These are phyloP conservation scores for Castanopsis chinensis DNA, from an alignment of 306 rosid species.

Conservation along the genomic window DNA sequence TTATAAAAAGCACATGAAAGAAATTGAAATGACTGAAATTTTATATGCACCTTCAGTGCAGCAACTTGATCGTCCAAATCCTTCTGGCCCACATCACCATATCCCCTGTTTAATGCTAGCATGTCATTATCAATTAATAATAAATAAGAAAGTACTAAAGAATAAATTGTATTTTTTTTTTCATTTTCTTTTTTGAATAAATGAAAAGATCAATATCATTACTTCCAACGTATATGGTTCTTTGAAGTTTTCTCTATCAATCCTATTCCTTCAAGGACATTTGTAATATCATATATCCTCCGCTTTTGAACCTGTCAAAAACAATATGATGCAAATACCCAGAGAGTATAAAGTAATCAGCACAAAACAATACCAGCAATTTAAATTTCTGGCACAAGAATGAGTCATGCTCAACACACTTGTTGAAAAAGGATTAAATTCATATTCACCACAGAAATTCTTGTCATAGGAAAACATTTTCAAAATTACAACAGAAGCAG, in stretches of 20 bases:
- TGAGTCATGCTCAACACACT: not conserved
- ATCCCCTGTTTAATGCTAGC: conserved; percentile 45
- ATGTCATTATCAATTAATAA: conserved; percentile 12
- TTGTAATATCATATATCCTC: conserved; percentile 85
- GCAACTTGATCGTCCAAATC: conserved; percentile 47
- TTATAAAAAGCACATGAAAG: conserved; percentile 5
- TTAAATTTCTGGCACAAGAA: conserved; percentile 3
- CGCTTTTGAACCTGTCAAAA: conserved; percentile 70
- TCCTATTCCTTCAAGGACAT: conserved; percentile 85
- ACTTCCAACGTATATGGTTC: conserved; percentile 85
- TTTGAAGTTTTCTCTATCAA: conserved; percentile 78
- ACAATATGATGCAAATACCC: conserved; percentile 8
- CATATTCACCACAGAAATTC: not conserved
- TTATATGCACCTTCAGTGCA: conserved; percentile 38
- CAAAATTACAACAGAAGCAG: not conserved
- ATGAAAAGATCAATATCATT: conserved; percentile 21
- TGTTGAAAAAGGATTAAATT: not conserved
- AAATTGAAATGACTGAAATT: conserved; percentile 10
- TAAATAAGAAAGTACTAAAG: conserved; percentile 16
- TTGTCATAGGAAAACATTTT: not conserved
- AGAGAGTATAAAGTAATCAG: not conserved
- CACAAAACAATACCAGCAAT: not conserved
- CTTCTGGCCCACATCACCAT: conserved; percentile 30
- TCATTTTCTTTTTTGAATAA: not conserved
- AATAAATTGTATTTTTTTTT: not conserved